Evolutionary conservation across 441 rosid species (phyloP).

Genomic region (Brassica balearica): DNA sequence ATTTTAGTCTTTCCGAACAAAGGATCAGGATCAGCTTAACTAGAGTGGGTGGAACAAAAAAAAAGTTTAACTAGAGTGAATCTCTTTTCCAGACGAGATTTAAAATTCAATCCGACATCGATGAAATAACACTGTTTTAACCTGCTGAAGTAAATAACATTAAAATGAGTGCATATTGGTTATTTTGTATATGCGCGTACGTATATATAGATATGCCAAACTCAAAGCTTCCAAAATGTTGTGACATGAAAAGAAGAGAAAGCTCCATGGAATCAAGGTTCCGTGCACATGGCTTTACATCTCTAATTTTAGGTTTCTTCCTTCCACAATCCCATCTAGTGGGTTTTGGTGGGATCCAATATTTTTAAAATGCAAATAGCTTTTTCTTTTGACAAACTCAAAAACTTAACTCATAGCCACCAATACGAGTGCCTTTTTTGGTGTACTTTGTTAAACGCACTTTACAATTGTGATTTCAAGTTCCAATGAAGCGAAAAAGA

Average conservation of each 20-base stretch:
- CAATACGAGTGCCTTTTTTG: constrained; percentile 32
- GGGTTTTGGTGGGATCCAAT: constrained; percentile 56
- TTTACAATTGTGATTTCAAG: constrained; percentile 46
- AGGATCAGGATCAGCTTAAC: constrained; percentile 12
- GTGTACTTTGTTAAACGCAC: constrained; percentile 36
- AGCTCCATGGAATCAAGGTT: constrained; percentile 60
- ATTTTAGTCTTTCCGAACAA: constrained; percentile 8
- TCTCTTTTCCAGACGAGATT: background rate
- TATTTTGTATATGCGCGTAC: background rate
- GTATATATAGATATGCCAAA: constrained; percentile 57
- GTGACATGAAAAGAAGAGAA: constrained; percentile 76
- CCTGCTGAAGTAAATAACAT: background rate
- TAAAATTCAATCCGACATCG: background rate
- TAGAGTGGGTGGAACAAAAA: background rate
- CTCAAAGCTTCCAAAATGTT: constrained; percentile 52
- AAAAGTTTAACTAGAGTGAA: background rate
- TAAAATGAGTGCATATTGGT: background rate
- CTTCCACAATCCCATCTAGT: constrained; percentile 47
- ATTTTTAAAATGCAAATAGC: constrained; percentile 44
- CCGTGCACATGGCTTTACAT: constrained; percentile 72
- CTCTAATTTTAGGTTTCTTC: constrained; percentile 51
- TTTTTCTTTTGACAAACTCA: constrained; percentile 32
- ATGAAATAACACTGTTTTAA: constrained; percentile 7
- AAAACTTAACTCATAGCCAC: constrained; percentile 38
- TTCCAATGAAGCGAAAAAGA: constrained; percentile 34